These are phyloP conservation scores for Russula brevipes DNA, from an alignment of 768 basidiomycete species.

Conservation along the genomic window DNA sequence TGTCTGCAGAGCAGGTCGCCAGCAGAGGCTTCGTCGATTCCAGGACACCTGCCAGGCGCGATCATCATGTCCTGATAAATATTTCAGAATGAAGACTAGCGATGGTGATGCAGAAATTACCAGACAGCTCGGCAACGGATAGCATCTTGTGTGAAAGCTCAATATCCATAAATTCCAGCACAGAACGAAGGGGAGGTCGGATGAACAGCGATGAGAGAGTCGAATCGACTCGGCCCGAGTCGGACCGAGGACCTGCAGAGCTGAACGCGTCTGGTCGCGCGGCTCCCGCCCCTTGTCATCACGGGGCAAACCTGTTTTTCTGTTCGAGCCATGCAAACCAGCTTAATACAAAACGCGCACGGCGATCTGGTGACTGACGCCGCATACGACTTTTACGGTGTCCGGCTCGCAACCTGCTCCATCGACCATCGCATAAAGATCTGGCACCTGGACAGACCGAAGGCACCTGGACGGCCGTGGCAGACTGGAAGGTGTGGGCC, in stretches of 20 bases:
- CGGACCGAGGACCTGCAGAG: not conserved
- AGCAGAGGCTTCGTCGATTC: slow-evolving; percentile 76
- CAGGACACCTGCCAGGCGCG: slow-evolving; percentile 86
- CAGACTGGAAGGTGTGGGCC: slow-evolving; percentile 81
- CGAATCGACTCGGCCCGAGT: not conserved
- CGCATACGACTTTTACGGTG: slow-evolving; percentile 87
- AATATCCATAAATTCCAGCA: not conserved
- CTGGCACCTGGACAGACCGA: slow-evolving; percentile 69
- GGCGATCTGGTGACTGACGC: slow-evolving; percentile 80
- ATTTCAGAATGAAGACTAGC: not conserved
- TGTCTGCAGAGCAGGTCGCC: slow-evolving; percentile 94
- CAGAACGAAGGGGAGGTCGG: not conserved
- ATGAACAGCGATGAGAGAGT: too few species aligned
- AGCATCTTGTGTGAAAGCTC: slow-evolving; percentile 16
- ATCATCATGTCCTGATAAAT: slow-evolving; percentile 61
- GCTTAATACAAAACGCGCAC: slow-evolving; percentile 73
- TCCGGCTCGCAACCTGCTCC: slow-evolving; percentile 72
- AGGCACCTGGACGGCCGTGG: slow-evolving; percentile 72
- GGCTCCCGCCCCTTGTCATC: not conserved
- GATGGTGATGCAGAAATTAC: not conserved
- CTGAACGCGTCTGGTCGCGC: not conserved
- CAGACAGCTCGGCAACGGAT: not conserved
- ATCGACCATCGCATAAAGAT: slow-evolving; percentile 86
- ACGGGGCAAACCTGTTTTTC: not conserved
- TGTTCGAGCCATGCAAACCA: slow-evolving; percentile 65